Base-by-base conservation (phyloP, 352 stramenopile species). In the Pythium rhizo-oryzae region DNA sequence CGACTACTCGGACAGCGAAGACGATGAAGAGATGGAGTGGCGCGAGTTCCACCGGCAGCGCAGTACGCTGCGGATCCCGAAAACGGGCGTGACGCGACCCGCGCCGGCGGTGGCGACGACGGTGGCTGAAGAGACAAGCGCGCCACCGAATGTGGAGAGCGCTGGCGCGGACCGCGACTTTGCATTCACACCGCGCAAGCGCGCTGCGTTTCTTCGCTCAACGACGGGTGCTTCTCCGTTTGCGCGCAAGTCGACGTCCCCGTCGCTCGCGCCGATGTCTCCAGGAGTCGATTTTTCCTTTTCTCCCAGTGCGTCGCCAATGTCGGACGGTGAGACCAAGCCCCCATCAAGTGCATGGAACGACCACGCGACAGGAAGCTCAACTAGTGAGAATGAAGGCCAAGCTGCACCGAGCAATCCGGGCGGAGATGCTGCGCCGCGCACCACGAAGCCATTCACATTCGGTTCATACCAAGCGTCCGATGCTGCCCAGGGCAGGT, bases 1-100 rank as follows among this genome's bases (percentile, higher is more conserved):
- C 28, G 81, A 84, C 46, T 89, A 89, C 54, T 69, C 77, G 8
- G 75, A 78, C 65, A 89, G 80, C 59, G 83, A 79, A 4, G 80
- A 89, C 12, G 74, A 85, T 24, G 68, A 81, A 43, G 63, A 74
- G 35, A 66, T 65, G 33, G 69, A 77, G 46, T 81, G 75, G 72
- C 72, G 62, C 15, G 77, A 77, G 23, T 81, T 73, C 59, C 63
- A 64, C 21, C 65, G 74, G 62, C 37, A 72, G 15, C 80, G 68
- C 52, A 75, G 62, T 18, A 68, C 50, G 51, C 53, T 70, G 41
- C 68, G 67, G 19, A 61, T 66, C 21, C 67, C 67, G 16, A 50
- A 18, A 13, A 13, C 70, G 7, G 44, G 44, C 13, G 15, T 47
- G 13, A 64, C 65, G 15, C 13, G 11, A 25, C 28, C 24, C 21